Base-by-base conservation (phyloP, 192 early-diverging fungal species). In the Phycomyces blakesleeanus region DNA sequence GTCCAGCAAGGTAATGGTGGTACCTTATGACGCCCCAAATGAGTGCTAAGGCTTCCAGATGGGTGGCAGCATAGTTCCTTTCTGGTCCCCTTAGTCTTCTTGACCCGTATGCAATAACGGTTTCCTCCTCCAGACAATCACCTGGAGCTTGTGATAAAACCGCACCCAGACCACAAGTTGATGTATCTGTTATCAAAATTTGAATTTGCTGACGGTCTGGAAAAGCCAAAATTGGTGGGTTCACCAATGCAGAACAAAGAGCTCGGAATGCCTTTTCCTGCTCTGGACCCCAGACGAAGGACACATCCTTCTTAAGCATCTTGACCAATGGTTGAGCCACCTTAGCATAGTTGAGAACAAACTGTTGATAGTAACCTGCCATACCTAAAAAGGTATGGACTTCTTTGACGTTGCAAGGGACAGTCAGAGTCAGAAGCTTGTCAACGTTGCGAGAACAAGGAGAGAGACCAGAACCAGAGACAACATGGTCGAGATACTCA, bases 361-460 rank as follows among this genome's bases (percentile, higher is more conserved):
- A 80, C 4, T 64, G 42, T 15, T 63, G 62, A 55, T 82, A 78
- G 49, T 66, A 78, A 21, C 69, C 75, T 2, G 69, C 51, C 9
- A 71, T 20, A 0, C 79, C 79, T 0, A 77, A 42, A 53, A 85
- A 81, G 0, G 58, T 54, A 9, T 62, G 49, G 16, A 76, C 22
- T 10, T 72, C 67, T 5, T 53, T 29, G 10, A 15, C 44, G 42
- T 55, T 71, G 20, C 42, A 57, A 20, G 68, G 68, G 0, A 44
- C 18, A 1, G 55, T 0, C 69, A 64, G 66, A 0, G 67, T 55
- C 2, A 47, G 18, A 7, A 73, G 54, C 24, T 59, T 65, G 10
- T 59, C 51, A 5, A 66, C 55, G 21, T 78, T 73, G 54, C 50
- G 34, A 7, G 16, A 34, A 44, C 66, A 54, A 22, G 66, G 58